Percentiles rank a stretch among this genome's conserved stretches.
phyloP scores from a whole-genome alignment of 1,139 yeast species.

The Hyphopichia pseudoburtonii region DNA sequence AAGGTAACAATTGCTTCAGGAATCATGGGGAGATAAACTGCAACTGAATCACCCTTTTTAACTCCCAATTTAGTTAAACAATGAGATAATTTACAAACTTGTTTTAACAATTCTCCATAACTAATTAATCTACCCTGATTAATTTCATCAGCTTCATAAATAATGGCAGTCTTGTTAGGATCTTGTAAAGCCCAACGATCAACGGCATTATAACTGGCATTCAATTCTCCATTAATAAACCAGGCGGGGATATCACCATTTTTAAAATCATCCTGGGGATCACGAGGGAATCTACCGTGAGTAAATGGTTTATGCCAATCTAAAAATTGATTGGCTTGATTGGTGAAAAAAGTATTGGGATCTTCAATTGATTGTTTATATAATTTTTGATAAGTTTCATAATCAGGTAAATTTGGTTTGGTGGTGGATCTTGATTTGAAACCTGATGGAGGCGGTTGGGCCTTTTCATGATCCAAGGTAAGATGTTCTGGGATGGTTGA shows the following conservation, averaged over 20 bases:
- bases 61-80: slow-evolving; percentile 67
- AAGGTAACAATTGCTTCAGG: slow-evolving; percentile 76
- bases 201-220: slow-evolving; percentile 75
- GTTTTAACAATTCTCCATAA: slow-evolving; percentile 68
- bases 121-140: slow-evolving; percentile 62
- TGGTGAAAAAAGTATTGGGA: slow-evolving; percentile 66
- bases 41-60: slow-evolving; percentile 79
- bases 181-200: slow-evolving; percentile 75
- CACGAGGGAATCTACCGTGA: slow-evolving; percentile 53
- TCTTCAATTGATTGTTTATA: slow-evolving; percentile 68
- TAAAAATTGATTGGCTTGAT: slow-evolving; percentile 55
- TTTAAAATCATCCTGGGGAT: slow-evolving; percentile 51
- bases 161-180: slow-evolving; percentile 74
- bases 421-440: slow-evolving; percentile 51
- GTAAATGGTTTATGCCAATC: slow-evolving; percentile 68
- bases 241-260: slow-evolving; percentile 72
- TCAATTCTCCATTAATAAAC: slow-evolving; percentile 76
- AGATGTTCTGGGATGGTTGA: slow-evolving; percentile 27
- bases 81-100: slow-evolving; percentile 71
- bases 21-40: slow-evolving; percentile 84
- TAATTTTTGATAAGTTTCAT: slow-evolving; percentile 58
- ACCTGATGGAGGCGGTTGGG: slow-evolving; percentile 54
- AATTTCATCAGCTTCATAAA: slow-evolving; percentile 80
- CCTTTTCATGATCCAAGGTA: slow-evolving; percentile 44
- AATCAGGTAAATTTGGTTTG: slow-evolving; percentile 48